A percentile compares a stretch with the other conserved stretches of the same genome.
Evolutionary conservation across 2,329 filamentous ascomycete species (phyloP).

Genomic region (Sclerotiophoma versabilis): DNA sequence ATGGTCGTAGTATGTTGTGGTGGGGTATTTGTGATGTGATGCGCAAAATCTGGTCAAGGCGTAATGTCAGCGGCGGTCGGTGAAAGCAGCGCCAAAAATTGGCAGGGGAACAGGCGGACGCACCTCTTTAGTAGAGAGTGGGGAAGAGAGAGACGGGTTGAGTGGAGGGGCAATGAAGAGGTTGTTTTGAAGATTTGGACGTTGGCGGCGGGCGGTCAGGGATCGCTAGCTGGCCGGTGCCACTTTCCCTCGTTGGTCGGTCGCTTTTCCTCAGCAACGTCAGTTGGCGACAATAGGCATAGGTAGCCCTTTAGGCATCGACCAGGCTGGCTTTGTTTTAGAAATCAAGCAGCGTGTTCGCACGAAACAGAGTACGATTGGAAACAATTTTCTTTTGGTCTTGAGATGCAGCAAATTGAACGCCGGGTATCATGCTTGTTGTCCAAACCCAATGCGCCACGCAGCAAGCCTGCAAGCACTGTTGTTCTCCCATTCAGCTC

Average conservation of each 20-base stretch:
- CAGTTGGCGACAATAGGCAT: conserved; percentile 18
- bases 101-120: conserved; percentile 30
- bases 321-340: conserved; percentile 25
- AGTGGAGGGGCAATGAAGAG: conserved; percentile 31
- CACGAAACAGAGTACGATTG: not conserved
- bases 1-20: conserved; percentile 58
- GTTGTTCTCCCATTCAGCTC: conserved; percentile 23
- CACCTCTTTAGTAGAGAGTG: conserved; percentile 39
- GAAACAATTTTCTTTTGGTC: not conserved
- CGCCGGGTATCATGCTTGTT: conserved; percentile 45
- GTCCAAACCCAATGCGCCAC: conserved; percentile 46
- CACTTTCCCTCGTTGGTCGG: conserved; percentile 15
- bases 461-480: conserved; percentile 39
- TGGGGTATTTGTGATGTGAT: conserved; percentile 40
- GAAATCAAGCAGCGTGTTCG: conserved; percentile 18
- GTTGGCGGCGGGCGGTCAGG: conserved; percentile 20
- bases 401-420: conserved; percentile 25
- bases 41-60: conserved; percentile 35
- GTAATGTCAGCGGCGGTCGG: conserved; percentile 30
- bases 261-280: conserved; percentile 18
- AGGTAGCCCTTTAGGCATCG: conserved; percentile 34
- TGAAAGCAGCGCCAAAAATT: conserved; percentile 15
- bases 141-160: conserved; percentile 39
- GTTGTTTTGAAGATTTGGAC: conserved; percentile 24
- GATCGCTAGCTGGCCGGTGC: conserved; percentile 16